Base-by-base conservation (phyloP, 2,329 filamentous ascomycete genomes). In the Teratosphaeria epicoccoides region DNA sequence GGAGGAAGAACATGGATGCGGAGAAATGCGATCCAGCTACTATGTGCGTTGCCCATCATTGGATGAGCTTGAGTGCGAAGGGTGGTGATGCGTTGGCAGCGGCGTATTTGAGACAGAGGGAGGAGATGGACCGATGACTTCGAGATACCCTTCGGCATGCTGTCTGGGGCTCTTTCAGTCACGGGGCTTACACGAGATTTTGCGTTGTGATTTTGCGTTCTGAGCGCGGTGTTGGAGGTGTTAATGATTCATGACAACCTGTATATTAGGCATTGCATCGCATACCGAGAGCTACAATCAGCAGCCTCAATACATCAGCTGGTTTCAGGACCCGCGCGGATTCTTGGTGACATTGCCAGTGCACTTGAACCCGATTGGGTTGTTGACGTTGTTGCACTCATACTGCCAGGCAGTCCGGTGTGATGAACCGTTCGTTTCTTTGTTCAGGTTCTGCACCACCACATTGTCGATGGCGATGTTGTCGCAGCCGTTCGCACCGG, bases 31-130 rank as follows among this genome's bases (percentile, higher is more conserved):
- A 96, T 66, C 87, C 88, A 1, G 85, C 85, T 50, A 82, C 89
- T 43, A 93, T 97, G 87, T 96, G 90, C 63, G 81, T 95, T 52
- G 91, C 91, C 9, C 83, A 94, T 70, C 91, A 97, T 73, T 97
- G 91, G 90, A 96, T 97, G 89, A 88, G 91, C 71, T 76, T 87
- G 58, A 89, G 87, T 33, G 86, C 88, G 61, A 79, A 80, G 50
- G 89, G 89, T n/a, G 89, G 89, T 1, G 91, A 97, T 66, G 80
- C 85, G 63, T 74, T 95, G 59, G 91, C 91, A 20, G 84, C 82
- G 65, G 85, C 84, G 66, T 90, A 91, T 70, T 72, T 96, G 68
- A 79, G 84, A 57, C 87, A 94, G 71, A 70, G 79, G 46, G 77
- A 80, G 61, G 80, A 83, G 64, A 77, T 82, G 66, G 79, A 82